Evolutionary conservation across 305 asterid genomes (phyloP), one percentile per base, ranked within the genome.

Genomic region (Fraxinus dipetala): DNA sequence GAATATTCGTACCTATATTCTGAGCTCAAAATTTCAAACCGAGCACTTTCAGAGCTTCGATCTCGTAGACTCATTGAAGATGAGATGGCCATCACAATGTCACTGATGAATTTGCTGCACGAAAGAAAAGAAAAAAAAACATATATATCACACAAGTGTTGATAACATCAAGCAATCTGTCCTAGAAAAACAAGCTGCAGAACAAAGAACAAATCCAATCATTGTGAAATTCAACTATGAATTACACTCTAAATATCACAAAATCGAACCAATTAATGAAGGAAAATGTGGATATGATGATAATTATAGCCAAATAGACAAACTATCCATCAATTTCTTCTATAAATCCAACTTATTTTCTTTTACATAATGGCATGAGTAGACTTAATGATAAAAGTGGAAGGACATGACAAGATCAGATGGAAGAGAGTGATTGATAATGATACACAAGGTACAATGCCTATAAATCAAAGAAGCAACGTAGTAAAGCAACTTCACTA

Each of bases 21-120:
- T 79, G 99, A 92, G 70, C 89, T 91, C 89, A 96, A 84, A 76
- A 96, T 86, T 85, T 96, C 99, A 91, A 96, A 95, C 78, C 93
- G 98, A 80, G 98, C 99, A 90, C 97, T 81, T 83, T 96, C 99
- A 76, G 98, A 91, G 79, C 92, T 92, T 79, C 98, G 92, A 78
- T 95, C 98, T 85, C 99, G 89, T 76, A 85, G 85, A 78, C 97
- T 86, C 83, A 88, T 88, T 80, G 99, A 96, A 86, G 98, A 96
- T 78, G 98, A 91, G 89, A 96, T 86, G 38, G 94, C 90, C 97
- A 96, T 89, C 83, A 96, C 86, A 84, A 89, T 85, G 84, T 96
- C 98, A 87, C 99, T 94, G 82, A 96, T 91, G 88, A 93, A 94
- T 86, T 93, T 93, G 91, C 99, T 96, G 89, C 91, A 85, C 77